These are phyloP conservation scores for Pneumocystis wakefieldiae DNA, from an alignment of 1,139 yeast species.

Conservation along the genomic window DNA sequence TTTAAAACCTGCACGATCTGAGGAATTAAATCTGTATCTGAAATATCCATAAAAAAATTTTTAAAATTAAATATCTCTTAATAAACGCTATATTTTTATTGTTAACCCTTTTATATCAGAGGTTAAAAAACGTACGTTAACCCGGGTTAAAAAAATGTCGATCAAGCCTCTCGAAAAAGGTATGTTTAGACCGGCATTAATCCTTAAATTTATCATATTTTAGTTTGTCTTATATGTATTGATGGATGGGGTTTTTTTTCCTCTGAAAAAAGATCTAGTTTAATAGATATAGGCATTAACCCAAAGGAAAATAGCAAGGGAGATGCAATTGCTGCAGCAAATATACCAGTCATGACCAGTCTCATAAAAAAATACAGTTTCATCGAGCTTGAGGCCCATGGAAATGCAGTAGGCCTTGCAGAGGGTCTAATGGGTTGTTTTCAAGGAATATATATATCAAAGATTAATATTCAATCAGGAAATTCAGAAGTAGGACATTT, in stretches of 20 bases:
- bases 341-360: constrained; percentile 14
- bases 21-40: neutral
- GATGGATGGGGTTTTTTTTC: constrained; percentile 15
- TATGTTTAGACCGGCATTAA: neutral
- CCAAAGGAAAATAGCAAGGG: constrained; percentile 13
- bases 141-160: neutral
- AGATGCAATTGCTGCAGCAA: constrained; percentile 15
- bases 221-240: constrained; percentile 3
- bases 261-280: neutral
- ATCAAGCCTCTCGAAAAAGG: neutral
- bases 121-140: neutral
- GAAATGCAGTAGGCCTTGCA: constrained; percentile 15
- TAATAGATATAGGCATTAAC: constrained; percentile 1
- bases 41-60: neutral
- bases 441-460: neutral
- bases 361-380: constrained; percentile 11
- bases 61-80: neutral
- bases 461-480: constrained; percentile 3
- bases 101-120: neutral
- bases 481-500: constrained; percentile 17
- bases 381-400: constrained; percentile 15
- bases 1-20: neutral
- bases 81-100: neutral
- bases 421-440: constrained; percentile 14
- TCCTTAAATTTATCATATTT: neutral